Percentiles rank a stretch among this genome's conserved stretches.
These are phyloP conservation scores for Neostapfia colusana DNA, from an alignment of 176 grass and related monocot species.

Conservation along the genomic window DNA sequence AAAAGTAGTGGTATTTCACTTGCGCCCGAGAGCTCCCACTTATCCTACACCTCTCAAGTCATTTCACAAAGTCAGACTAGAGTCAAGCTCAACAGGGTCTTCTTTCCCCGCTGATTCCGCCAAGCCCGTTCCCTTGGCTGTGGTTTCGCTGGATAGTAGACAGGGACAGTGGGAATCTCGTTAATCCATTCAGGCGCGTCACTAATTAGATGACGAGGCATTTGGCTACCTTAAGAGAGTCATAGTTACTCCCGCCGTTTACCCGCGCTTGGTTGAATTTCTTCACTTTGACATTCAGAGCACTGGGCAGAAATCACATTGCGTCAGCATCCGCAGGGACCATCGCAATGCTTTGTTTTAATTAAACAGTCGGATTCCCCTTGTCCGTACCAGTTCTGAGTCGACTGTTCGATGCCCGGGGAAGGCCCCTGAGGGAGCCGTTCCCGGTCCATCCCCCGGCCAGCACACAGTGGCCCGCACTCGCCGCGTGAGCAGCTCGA, in stretches of 20 bases:
- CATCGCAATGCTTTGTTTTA: constrained; percentile 83
- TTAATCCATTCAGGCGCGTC: constrained; percentile 71
- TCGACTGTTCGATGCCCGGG: too few species aligned
- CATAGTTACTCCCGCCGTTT: constrained; percentile 83
- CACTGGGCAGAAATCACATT: constrained; percentile 86
- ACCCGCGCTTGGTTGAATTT: constrained; percentile 82
- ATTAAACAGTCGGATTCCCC: constrained; percentile 74
- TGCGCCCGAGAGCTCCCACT: constrained; percentile 18
- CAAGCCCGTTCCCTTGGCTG: constrained; percentile 24
- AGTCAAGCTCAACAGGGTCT: neutral
- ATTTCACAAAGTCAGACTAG: neutral
- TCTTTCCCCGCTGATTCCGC: constrained; percentile 2
- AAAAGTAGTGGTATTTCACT: constrained; percentile 67
- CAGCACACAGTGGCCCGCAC: too few species aligned
- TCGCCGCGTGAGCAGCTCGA: too few species aligned
- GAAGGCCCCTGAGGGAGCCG: too few species aligned
- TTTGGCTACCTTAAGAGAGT: constrained; percentile 88
- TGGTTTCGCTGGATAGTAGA: constrained; percentile 44
- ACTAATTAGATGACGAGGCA: constrained; percentile 69
- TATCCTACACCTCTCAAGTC: constrained; percentile 7
- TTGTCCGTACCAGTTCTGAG: constrained; percentile 50
- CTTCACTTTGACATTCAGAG: constrained; percentile 87
- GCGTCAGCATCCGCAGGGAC: constrained; percentile 40
- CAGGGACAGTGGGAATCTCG: constrained; percentile 37
- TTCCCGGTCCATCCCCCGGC: too few species aligned